Conservation (phyloP, 371 early-diverging fungal genomes). For the Mortierella sp. region DNA sequence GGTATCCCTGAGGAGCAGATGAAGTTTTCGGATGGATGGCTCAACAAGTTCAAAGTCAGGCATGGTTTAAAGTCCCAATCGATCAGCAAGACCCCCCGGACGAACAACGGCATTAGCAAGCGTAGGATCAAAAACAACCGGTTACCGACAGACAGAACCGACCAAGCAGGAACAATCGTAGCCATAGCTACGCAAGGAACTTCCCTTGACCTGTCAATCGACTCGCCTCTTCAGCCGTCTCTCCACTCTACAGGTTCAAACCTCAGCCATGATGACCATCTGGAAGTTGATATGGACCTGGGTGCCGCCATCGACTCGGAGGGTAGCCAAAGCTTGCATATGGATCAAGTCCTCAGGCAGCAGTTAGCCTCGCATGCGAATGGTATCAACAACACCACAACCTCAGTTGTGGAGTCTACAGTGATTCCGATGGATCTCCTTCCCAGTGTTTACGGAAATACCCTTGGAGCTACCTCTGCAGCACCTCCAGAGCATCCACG, state of each 20-base stretch:
- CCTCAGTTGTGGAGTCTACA: not conserved
- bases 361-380: not conserved
- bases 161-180: not conserved
- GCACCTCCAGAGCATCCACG: not conserved
- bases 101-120: not conserved
- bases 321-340: not conserved
- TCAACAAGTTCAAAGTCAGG: constrained; percentile 53
- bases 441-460: constrained; percentile 8
- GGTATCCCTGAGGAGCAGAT: constrained; percentile 26
- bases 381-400: not conserved
- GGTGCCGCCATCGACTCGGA: constrained; percentile 6
- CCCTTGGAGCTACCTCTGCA: not conserved
- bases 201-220: not conserved
- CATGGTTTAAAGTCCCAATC: constrained; percentile 24
- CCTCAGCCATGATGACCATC: constrained; percentile 5
- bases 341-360: constrained; percentile 7
- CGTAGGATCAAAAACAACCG: not conserved
- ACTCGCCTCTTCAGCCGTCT: not conserved
- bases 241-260: constrained; percentile 4
- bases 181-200: not conserved
- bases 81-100: not conserved
- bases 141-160: not conserved
- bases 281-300: constrained; percentile 5
- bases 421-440: constrained; percentile 13
- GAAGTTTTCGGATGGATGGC: constrained; percentile 52